phyloP scores from a whole-genome alignment of 768 basidiomycete species.

The Podaxis rugospora region DNA sequence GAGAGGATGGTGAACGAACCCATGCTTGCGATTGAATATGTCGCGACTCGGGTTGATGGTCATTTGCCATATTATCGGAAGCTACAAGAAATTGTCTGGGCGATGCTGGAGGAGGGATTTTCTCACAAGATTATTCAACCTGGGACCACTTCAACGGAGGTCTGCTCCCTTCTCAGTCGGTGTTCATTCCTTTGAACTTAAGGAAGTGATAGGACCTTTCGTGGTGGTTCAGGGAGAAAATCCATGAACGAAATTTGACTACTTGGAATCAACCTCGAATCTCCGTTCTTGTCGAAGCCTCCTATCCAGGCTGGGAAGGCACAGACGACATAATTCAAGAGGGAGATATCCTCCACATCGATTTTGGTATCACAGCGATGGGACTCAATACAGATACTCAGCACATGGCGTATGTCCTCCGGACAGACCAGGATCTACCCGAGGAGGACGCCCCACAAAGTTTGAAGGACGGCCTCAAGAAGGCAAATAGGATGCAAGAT shows the following conservation, averaged over 20 bases:
- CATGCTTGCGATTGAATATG: constrained; percentile 44
- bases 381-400: constrained; percentile 54
- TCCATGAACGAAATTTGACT: constrained; percentile 38
- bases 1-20: constrained; percentile 33
- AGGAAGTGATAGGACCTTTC: constrained; percentile 35
- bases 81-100: constrained; percentile 49
- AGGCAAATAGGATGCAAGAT: constrained; percentile 50
- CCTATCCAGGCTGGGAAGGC: constrained; percentile 39
- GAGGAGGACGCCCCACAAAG: constrained; percentile 40
- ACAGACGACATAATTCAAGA: constrained; percentile 35
- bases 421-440: constrained; percentile 22
- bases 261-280: constrained; percentile 55
- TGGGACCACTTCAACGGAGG: constrained; percentile 41
- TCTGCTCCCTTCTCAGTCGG: constrained; percentile 14
- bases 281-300: constrained; percentile 35
- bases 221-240: constrained; percentile 53
- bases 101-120: constrained; percentile 50
- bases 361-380: constrained; percentile 52
- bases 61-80: constrained; percentile 41
- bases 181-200: neutral
- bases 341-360: constrained; percentile 51
- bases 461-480: constrained; percentile 38
- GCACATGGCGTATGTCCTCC: constrained; percentile 52
- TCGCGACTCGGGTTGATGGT: constrained; percentile 34
- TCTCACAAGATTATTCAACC: constrained; percentile 36